A percentile compares a stretch with the other conserved stretches of the same genome.
Evolutionary conservation across 2,329 filamentous ascomycete species (phyloP).

Genomic region (Curvularia hawaiiensis): DNA sequence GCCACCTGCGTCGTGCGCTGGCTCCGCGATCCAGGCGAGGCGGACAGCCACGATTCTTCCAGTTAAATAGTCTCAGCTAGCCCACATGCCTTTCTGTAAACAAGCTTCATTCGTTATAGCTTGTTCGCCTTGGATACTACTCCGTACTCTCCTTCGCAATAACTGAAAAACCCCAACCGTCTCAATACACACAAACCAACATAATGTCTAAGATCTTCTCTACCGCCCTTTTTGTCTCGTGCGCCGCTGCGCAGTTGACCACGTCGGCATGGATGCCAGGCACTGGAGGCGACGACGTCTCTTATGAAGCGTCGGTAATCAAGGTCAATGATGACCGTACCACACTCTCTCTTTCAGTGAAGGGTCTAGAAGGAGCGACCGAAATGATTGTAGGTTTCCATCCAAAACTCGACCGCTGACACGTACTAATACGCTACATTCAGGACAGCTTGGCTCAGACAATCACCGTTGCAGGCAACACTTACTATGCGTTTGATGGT

Average conservation of each 20-base stretch:
- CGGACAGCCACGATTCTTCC: slow-evolving; percentile 3
- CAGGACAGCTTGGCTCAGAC: neutral
- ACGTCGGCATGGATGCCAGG: slow-evolving; percentile 38
- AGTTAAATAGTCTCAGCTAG: slow-evolving; percentile 11
- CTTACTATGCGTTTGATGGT: slow-evolving; percentile 22
- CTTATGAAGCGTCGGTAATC: slow-evolving; percentile 32
- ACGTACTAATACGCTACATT: slow-evolving; percentile 1
- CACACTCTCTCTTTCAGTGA: slow-evolving; percentile 23
- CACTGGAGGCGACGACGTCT: slow-evolving; percentile 12
- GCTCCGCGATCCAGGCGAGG: slow-evolving; percentile 1
- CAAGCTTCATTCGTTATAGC: slow-evolving; percentile 11
- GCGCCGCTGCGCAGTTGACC: slow-evolving; percentile 32
- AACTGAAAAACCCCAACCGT: neutral
- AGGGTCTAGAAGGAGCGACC: neutral
- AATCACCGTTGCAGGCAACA: slow-evolving; percentile 27
- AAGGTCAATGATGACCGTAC: slow-evolving; percentile 24
- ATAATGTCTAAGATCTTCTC: slow-evolving; percentile 33
- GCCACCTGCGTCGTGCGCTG: slow-evolving; percentile 13
- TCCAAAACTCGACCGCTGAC: neutral
- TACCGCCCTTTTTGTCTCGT: slow-evolving; percentile 27
- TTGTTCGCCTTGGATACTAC: neutral
- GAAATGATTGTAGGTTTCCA: slow-evolving; percentile 10
- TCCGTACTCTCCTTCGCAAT: neutral
- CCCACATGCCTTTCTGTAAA: slow-evolving; percentile 1
- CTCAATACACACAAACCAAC: neutral